Conservation (phyloP, 768 basidiomycete species). For the Cubamyces lactineus region DNA sequence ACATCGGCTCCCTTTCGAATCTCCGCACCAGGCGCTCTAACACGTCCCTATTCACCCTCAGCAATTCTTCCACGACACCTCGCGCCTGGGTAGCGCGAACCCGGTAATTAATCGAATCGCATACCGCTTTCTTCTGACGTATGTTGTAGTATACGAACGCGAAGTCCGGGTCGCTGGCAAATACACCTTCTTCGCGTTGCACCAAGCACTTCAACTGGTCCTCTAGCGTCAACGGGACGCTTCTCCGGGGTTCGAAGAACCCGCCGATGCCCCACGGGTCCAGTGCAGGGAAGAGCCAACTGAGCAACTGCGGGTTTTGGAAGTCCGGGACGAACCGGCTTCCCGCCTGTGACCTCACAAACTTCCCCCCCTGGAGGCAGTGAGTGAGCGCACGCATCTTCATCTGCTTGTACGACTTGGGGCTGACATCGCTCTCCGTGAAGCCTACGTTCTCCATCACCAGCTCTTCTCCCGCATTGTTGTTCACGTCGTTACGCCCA, state of each 20-base stretch:
- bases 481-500: no score
- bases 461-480: no score
- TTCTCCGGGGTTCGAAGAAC: background rate
- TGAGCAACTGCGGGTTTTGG: conserved; percentile 11
- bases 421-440: background rate
- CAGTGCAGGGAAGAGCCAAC: conserved; percentile 22
- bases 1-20: no score
- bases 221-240: background rate
- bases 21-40: no score
- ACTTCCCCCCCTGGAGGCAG: background rate
- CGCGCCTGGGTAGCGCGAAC: background rate
- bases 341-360: background rate
- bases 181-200: no score
- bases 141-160: conserved; percentile 27
- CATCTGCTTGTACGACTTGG: background rate
- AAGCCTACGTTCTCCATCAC: conserved; percentile 1
- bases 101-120: background rate
- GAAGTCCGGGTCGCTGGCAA: conserved; percentile 17
- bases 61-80: no score
- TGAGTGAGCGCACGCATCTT: background rate
- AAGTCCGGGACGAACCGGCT: conserved; percentile 9
- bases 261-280: conserved; percentile 25
- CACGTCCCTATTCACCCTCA: no score
- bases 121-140: conserved; percentile 22
- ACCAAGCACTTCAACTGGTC: background rate